Evolutionary conservation across 345 rosid genomes (phyloP).

Genomic region (Durio zibethinus): DNA sequence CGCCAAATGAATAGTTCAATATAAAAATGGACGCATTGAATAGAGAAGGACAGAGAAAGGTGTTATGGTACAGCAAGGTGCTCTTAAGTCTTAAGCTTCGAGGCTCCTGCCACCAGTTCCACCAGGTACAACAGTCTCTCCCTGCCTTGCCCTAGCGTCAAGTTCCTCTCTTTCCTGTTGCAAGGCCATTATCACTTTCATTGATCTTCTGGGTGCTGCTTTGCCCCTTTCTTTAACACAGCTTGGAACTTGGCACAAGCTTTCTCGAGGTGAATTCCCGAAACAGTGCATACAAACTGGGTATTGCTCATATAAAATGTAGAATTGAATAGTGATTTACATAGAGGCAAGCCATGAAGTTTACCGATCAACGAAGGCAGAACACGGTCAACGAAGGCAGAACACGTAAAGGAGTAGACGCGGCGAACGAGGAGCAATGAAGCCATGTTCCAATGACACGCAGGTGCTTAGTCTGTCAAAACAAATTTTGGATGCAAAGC

Average conservation of each 20-base stretch:
- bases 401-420: slow-evolving; percentile 10
- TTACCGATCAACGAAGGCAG: not conserved
- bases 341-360: slow-evolving; percentile 2
- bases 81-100: slow-evolving; percentile 84
- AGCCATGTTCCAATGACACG: not conserved
- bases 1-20: not conserved
- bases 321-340: not conserved
- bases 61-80: slow-evolving; percentile 58
- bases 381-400: not conserved
- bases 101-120: slow-evolving; percentile 92
- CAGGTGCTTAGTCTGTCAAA: slow-evolving; percentile 10
- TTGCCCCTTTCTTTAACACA: not conserved
- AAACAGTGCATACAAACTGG: not conserved
- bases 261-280: not conserved
- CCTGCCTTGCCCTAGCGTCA: slow-evolving; percentile 64
- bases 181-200: slow-evolving; percentile 36
- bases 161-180: slow-evolving; percentile 48
- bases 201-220: not conserved
- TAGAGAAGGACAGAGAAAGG: too few species aligned
- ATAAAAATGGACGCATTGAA: too few species aligned
- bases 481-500: not conserved
- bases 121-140: slow-evolving; percentile 76
- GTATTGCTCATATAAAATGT: not conserved
- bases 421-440: slow-evolving; percentile 6
- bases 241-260: not conserved